phyloP scores from a whole-genome alignment of 2,329 filamentous ascomycete species.

The Plectosphaerella cucumerina region DNA sequence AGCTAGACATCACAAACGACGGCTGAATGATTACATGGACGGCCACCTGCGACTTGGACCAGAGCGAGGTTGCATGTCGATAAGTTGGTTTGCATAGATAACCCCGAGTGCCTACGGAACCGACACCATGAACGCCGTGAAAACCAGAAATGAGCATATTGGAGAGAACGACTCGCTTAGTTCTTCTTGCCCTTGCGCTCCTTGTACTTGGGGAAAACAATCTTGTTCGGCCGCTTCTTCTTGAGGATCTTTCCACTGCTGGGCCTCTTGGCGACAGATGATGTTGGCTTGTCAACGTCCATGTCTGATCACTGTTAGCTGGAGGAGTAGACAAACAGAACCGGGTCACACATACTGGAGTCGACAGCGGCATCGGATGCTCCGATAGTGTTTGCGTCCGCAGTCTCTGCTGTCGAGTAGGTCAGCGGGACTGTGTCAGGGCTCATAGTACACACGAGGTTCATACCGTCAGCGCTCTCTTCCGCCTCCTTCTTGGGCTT shows the following conservation, averaged over 20 bases:
- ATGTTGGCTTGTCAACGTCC: slow-evolving; percentile 52
- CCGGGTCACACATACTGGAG: background rate
- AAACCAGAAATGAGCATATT: no score
- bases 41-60: no score
- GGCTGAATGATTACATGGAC: no score
- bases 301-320: slow-evolving; percentile 34
- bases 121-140: no score
- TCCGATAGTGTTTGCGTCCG: background rate
- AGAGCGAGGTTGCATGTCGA: no score
- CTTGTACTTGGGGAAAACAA: slow-evolving; percentile 57
- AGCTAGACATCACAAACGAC: no score
- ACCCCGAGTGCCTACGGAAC: no score
- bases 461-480: slow-evolving; percentile 37
- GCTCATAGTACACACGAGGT: no score
- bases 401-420: background rate
- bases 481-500: slow-evolving; percentile 56
- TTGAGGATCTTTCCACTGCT: slow-evolving; percentile 48
- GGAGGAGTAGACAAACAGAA: background rate
- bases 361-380: background rate
- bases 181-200: slow-evolving; percentile 44
- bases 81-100: no score
- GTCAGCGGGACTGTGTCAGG: no score
- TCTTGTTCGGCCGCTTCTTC: slow-evolving; percentile 49
- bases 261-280: slow-evolving; percentile 1
- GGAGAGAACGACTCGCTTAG: no score